A percentile compares a stretch with the other conserved stretches of the same genome.
phyloP scores from a whole-genome alignment of 345 rosid genomes.

The Murraya koenigii region DNA sequence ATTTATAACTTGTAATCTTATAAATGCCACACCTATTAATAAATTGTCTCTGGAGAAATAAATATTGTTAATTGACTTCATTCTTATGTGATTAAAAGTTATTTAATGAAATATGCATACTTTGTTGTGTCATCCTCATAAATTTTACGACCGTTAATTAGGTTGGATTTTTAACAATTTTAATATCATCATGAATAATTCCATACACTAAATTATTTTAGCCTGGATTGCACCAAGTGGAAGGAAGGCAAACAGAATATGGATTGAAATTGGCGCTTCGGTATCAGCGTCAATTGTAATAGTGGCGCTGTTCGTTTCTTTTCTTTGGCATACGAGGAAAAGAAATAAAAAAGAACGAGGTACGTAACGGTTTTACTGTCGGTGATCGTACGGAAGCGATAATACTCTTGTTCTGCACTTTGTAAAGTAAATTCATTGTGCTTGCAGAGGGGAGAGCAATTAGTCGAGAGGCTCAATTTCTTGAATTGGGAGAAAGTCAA shows the following conservation, averaged over 20 bases:
- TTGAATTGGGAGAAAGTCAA: background rate
- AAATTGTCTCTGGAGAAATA: too few relatives aligned
- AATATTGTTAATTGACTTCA: too few relatives aligned
- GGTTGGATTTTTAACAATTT: too few relatives aligned
- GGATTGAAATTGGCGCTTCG: constrained; percentile 8
- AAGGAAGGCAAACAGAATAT: background rate
- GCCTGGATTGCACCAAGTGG: background rate
- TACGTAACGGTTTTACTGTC: background rate
- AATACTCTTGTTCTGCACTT: too few relatives aligned
- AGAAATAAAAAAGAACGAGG: constrained; percentile 4
- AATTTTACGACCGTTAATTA: too few relatives aligned
- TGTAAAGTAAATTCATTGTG: background rate
- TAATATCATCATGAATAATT: background rate
- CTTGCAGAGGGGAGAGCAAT: constrained; percentile 6
- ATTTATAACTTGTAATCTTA: too few relatives aligned
- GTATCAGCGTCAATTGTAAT: background rate
- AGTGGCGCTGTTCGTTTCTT: background rate
- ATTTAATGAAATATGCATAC: too few relatives aligned
- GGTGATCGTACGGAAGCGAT: background rate
- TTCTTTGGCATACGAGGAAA: background rate
- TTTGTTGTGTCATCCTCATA: too few relatives aligned
- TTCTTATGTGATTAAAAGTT: too few relatives aligned
- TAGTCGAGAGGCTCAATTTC: constrained; percentile 23
- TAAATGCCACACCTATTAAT: too few relatives aligned
- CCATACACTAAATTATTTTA: background rate